Evolutionary conservation across 345 rosid genomes (phyloP), one percentile per base, ranked within the genome.

Genomic region (Theobroma cacao): DNA sequence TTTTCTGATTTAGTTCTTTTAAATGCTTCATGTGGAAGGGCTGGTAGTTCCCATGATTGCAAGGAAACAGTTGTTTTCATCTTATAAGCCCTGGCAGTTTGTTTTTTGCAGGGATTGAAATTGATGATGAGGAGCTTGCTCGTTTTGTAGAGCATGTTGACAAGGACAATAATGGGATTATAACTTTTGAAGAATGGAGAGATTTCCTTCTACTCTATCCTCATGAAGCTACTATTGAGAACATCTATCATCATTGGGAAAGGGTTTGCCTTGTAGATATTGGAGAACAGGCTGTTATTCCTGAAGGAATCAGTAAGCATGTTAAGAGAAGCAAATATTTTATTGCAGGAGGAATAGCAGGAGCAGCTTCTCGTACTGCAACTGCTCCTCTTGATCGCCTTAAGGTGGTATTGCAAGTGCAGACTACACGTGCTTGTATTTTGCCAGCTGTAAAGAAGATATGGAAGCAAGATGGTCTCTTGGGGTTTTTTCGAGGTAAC

Each of bases 101-200:
- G 82, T 80, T 79, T 77, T 77, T 81, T 90, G 82, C 84, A 91
- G 96, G 96, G 82, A 89, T 91, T 90, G 88, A 96, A 80, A 92
- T 96, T 24, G 89, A 88, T 71, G 98, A 96, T n/a, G 90, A 88
- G 80, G 94, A 96, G 76, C 93, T 96, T 55, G 95, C 94, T 18
- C 90, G 82, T 73, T 96, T 96, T 82, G 91, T 96, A 76, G 98
- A 96, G 82, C 98, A 93, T 85, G 98, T 96, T 65, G 99, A 96
- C 72, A 91, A 96, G 90, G 99, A 92, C 84, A 96, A 92, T 40
- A 90, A 94, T 77, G 99, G 99, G 31, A 93, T 89, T 65, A 96
- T 96, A 80, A 96, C 97, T 15, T 96, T 96, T 73, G 94, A 94
- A 78, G 99, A 96, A 86, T 96, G 99, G 99, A 91, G 99, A 79